These are phyloP conservation scores for Amorphotheca resinae DNA, from an alignment of 495 filamentous ascomycete genomes.

Conservation along the genomic window DNA sequence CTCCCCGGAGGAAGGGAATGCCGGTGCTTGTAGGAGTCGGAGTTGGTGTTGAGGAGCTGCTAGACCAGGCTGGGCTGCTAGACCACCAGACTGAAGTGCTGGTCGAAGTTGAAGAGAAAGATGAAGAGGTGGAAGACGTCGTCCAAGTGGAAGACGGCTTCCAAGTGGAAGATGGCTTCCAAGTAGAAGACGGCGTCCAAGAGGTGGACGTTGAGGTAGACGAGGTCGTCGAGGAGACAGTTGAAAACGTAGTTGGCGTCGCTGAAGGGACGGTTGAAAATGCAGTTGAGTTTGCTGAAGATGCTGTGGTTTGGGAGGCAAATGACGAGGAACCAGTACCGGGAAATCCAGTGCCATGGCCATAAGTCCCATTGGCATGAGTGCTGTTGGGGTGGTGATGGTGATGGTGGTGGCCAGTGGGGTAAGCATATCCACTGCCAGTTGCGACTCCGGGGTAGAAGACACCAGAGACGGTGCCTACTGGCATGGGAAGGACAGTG, in stretches of 20 bases:
- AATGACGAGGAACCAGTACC: neutral
- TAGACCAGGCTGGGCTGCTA: neutral
- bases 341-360: too few species aligned
- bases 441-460: constrained; percentile 2
- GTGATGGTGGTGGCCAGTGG: neutral
- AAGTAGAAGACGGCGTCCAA: neutral
- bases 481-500: constrained; percentile 1
- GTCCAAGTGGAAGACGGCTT: neutral
- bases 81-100: neutral
- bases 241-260: neutral
- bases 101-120: neutral
- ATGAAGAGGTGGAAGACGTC: neutral
- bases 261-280: too few species aligned
- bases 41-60: neutral
- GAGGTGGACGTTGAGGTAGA: neutral
- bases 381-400: too few species aligned
- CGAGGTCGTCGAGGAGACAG: neutral
- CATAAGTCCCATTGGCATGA: neutral
- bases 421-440: constrained; percentile 1
- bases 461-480: constrained; percentile 2
- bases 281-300: too few species aligned
- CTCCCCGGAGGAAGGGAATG: constrained; percentile 13
- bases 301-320: neutral
- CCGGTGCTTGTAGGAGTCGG: neutral
- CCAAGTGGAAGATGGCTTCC: neutral